Percentiles rank a stretch among this genome's conserved stretches.
phyloP scores from a whole-genome alignment of 768 basidiomycete genomes.

The Rhizopogon vinicolor region DNA sequence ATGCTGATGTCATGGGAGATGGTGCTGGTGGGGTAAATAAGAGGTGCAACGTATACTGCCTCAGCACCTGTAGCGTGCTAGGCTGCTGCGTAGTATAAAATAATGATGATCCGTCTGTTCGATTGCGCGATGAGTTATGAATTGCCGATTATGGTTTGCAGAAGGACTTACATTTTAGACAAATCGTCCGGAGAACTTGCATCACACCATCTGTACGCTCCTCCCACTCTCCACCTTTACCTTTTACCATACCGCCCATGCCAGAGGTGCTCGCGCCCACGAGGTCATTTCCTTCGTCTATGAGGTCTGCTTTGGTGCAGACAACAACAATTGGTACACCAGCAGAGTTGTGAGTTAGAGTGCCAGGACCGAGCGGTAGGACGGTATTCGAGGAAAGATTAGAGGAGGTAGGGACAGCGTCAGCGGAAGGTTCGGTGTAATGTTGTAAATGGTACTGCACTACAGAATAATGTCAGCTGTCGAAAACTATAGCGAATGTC shows the following conservation, averaged over 20 bases:
- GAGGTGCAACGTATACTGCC: constrained; percentile 76
- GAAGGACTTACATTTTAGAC: constrained; percentile 73
- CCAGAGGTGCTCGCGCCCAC: constrained; percentile 67
- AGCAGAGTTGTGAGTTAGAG: constrained; percentile 79
- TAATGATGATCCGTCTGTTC: constrained; percentile 80
- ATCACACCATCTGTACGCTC: constrained; percentile 93
- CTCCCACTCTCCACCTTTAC: constrained; percentile 91
- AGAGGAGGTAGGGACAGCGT: constrained; percentile 58
- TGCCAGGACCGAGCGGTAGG: constrained; percentile 81
- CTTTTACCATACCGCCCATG: constrained; percentile 89
- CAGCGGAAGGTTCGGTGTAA: constrained; percentile 76
- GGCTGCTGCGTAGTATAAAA: constrained; percentile 90
- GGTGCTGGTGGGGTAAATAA: constrained; percentile 63
- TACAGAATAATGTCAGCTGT: constrained; percentile 26
- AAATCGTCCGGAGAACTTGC: constrained; percentile 91
- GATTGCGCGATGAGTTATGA: constrained; percentile 1
- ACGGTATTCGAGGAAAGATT: constrained; percentile 59
- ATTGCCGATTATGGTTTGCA: background rate
- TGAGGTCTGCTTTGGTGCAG: constrained; percentile 91
- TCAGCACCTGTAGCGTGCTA: constrained; percentile 64
- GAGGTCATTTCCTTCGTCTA: constrained; percentile 76
- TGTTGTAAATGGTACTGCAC: constrained; percentile 89
- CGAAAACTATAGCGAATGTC: background rate
- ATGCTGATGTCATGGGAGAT: constrained; percentile 30
- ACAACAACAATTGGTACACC: constrained; percentile 87